phyloP scores from a whole-genome alignment of 225 moss, liverwort and hornwort species.

The Pleurozium schreberi region DNA sequence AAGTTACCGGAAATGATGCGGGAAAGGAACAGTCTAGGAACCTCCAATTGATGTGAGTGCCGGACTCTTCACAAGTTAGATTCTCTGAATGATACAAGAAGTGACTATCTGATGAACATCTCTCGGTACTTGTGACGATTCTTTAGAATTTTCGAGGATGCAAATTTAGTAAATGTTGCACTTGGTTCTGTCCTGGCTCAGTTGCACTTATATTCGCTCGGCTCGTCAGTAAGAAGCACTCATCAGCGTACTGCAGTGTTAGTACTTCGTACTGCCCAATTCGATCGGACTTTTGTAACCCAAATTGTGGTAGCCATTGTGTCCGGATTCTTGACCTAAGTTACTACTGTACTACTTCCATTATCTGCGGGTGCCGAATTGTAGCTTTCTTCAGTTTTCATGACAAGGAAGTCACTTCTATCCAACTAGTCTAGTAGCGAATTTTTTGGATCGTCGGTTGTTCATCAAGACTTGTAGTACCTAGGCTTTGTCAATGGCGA shows the following conservation, averaged over 20 bases:
- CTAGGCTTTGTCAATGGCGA: background rate
- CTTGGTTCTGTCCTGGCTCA: background rate
- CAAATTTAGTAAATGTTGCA: background rate
- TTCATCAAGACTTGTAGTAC: background rate
- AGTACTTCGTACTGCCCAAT: background rate
- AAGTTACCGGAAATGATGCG: background rate
- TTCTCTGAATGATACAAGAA: background rate
- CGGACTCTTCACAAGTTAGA: background rate
- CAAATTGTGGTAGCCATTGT: background rate
- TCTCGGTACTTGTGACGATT: background rate
- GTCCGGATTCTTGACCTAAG: background rate
- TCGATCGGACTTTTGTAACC: background rate
- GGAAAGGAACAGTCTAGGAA: background rate
- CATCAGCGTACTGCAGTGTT: background rate
- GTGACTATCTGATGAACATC: background rate
- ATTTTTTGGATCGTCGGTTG: background rate
- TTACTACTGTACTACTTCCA: background rate
- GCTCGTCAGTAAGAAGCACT: background rate
- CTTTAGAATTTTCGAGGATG: background rate
- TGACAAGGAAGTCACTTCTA: background rate
- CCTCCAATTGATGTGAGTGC: background rate
- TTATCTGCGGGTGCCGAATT: background rate
- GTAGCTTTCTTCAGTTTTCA: background rate
- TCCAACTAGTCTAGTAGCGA: background rate
- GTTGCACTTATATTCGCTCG: background rate